Base-by-base conservation (phyloP, 345 rosid species). In the Capsella bursapastoris region DNA sequence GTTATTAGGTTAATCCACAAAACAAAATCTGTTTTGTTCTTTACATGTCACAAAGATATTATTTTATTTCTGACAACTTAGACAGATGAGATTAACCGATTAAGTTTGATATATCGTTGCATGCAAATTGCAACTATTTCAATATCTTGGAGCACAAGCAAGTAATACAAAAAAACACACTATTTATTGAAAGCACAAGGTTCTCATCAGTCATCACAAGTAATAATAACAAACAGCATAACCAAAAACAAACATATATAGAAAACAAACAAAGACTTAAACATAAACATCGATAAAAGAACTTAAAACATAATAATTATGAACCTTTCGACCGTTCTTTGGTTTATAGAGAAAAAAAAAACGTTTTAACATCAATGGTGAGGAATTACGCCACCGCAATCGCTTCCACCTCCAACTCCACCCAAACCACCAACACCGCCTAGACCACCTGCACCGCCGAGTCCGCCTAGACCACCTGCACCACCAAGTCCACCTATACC, bases 401-500 rank as follows among this genome's bases (percentile, higher is more conserved):
- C 82, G 50, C 83, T 80, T 50, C 82, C 86, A 58, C 73, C 71
- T 2, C 71, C 78, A 64, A 74, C 6, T 16, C 76, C 83, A 27
- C 70, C 70, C 12, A 72, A 69, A 49, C 84, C 82, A 15, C 87
- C 87, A 10, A 57, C 71, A 27, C 61, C 61, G 27, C 61, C 61
- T 2, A 66, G 7, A 28, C 79, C 77, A 9, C 79, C 79, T 18
- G 25, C 74, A 60, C 83, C 82, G 8, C 86, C 86, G 15, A 80
- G 73, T 16, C 71, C 83, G 9, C 83, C 80, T 11, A 25, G 15
- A 3, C 77, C 77, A 9, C 79, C 79, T 18, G 38, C 74, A 60
- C 83, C 82, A 6, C 86, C 86, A 14, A 80, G 73, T 16, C 71
- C 77, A 38, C 82, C 82, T 0, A 64, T 40, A 47, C 81, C 82